phyloP scores from a whole-genome alignment of 176 grass and related monocot species.

The Musa troglodytarum region DNA sequence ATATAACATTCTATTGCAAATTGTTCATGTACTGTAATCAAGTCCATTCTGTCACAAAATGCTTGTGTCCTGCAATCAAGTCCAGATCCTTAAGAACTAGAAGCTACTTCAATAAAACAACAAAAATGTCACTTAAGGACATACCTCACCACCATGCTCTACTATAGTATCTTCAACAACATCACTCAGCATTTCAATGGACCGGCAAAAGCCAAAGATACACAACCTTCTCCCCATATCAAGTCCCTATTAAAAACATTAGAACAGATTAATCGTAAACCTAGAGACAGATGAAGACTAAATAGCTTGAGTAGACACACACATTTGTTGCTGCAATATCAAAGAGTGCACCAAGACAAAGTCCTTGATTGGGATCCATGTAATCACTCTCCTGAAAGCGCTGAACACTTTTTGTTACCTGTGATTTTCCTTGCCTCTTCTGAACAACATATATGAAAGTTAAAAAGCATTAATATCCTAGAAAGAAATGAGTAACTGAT shows the following conservation, averaged over 20 bases:
- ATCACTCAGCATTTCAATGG: conserved; percentile 94
- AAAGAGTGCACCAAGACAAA: conserved; percentile 95
- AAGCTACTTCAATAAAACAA: not conserved
- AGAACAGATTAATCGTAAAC: conserved; percentile 15
- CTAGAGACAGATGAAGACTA: not conserved
- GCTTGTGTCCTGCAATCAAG: not conserved
- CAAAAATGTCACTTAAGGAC: not conserved
- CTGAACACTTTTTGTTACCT: conserved; percentile 25
- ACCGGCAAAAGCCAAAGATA: conserved; percentile 89
- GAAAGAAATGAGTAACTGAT: not conserved
- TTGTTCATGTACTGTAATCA: no score
- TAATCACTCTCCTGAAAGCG: conserved; percentile 84
- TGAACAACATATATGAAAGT: conserved; percentile 24
- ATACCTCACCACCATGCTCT: conserved; percentile 94
- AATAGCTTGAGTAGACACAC: conserved; percentile 8
- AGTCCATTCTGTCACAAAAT: not conserved
- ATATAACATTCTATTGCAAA: no score
- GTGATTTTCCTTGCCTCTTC: conserved; percentile 60
- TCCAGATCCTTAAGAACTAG: not conserved
- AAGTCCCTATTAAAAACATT: conserved; percentile 49
- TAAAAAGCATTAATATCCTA: not conserved
- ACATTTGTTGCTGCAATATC: conserved; percentile 97
- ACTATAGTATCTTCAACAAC: conserved; percentile 88
- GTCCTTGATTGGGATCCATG: conserved; percentile 82
- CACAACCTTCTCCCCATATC: conserved; percentile 94